Percentiles rank a stretch among this genome's conserved stretches.
Evolutionary conservation across 1,139 yeast genomes (phyloP).

Genomic region (Wickerhamomyces sp.): DNA sequence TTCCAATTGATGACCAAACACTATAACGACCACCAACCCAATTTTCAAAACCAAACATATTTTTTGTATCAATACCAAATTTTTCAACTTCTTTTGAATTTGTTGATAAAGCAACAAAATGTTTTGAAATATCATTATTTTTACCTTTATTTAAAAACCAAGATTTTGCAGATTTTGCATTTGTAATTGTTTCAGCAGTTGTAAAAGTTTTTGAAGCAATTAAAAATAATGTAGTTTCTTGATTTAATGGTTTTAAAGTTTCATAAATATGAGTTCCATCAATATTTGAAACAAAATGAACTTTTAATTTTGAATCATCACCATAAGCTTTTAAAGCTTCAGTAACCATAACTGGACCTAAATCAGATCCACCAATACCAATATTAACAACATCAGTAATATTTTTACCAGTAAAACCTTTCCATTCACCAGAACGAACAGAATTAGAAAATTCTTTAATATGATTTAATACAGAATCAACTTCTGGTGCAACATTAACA

Average conservation of each 20-base stretch:
- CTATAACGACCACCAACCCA: conserved; percentile 99
- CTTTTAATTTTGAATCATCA: conserved; percentile 51
- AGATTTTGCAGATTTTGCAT: conserved; percentile 88
- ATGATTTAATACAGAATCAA: conserved; percentile 84
- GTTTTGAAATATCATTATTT: conserved; percentile 79
- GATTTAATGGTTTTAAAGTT: conserved; percentile 67
- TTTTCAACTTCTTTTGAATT: conserved; percentile 85
- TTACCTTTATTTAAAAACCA: conserved; percentile 83
- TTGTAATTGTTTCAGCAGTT: conserved; percentile 95
- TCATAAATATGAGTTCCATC: conserved; percentile 98
- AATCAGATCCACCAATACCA: conserved; percentile 98
- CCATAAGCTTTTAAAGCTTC: conserved; percentile 93
- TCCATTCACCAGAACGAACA: conserved; percentile 92
- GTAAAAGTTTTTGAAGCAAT: conserved; percentile 98
- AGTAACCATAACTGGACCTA: conserved; percentile 99
- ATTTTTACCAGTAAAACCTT: conserved; percentile 91
- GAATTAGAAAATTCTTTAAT: conserved; percentile 91
- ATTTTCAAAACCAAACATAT: conserved; percentile 96
- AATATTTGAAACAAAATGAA: conserved; percentile 94
- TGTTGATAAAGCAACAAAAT: conserved; percentile 94
- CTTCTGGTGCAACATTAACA: conserved; percentile 81
- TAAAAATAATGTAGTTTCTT: conserved; percentile 91
- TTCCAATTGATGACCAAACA: conserved; percentile 98
- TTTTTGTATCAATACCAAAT: conserved; percentile 94
- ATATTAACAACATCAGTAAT: conserved; percentile 94